These are phyloP conservation scores for Aureobasidium sp. DNA, from an alignment of 2,329 filamentous ascomycete genomes.

Conservation along the genomic window DNA sequence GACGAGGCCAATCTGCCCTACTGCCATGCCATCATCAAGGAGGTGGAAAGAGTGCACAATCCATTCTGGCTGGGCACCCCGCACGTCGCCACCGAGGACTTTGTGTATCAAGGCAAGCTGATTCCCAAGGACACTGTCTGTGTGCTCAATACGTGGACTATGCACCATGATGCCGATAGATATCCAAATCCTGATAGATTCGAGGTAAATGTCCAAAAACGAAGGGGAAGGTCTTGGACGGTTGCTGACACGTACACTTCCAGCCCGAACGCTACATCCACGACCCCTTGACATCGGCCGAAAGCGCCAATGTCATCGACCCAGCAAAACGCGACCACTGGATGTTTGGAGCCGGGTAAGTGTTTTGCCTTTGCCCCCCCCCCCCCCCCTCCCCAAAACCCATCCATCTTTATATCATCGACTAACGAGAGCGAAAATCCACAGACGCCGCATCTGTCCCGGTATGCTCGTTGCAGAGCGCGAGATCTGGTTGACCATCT, in stretches of 20 bases:
- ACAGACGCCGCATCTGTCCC: constrained; percentile 44
- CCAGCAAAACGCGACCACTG: neutral
- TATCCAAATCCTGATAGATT: neutral
- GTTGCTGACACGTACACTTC: neutral
- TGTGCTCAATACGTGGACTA: neutral
- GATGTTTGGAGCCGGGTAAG: neutral
- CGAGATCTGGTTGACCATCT: constrained; percentile 42
- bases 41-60: neutral
- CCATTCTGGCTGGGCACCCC: neutral
- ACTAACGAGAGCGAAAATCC: neutral
- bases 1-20: neutral
- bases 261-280: neutral
- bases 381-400: no score
- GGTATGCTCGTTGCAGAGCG: constrained; percentile 50
- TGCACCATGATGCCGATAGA: neutral
- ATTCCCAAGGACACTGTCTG: neutral
- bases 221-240: neutral
- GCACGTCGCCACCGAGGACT: neutral
- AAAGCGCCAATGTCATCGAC: neutral
- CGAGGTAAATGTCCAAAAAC: neutral
- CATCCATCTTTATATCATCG: no score
- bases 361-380: neutral
- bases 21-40: neutral
- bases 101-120: neutral
- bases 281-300: neutral